Percentiles rank a stretch among this genome's conserved stretches.
phyloP scores from a whole-genome alignment of 805 yeast genomes.

The Lachancea lanzarotensis region DNA sequence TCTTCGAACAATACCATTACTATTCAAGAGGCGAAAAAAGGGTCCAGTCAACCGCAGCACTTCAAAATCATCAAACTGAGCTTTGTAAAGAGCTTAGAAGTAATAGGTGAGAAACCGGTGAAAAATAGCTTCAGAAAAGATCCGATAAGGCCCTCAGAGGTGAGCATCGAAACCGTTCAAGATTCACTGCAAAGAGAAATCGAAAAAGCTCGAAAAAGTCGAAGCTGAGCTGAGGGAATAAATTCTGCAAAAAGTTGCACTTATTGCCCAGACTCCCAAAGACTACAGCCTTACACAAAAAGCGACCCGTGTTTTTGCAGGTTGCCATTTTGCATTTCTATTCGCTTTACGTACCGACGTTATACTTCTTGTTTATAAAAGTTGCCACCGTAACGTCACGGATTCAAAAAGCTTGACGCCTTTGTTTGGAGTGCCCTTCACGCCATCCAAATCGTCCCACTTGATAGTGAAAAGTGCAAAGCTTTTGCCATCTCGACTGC shows the following conservation, averaged over 20 bases:
- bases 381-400: constrained; percentile 34
- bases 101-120: constrained; percentile 35
- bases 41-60: constrained; percentile 16
- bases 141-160: constrained; percentile 31
- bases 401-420: constrained; percentile 51
- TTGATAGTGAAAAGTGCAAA: constrained; percentile 10
- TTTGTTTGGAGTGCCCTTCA: constrained; percentile 49
- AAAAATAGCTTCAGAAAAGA: constrained; percentile 28
- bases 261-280: no score
- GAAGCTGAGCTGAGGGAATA: constrained; percentile 18
- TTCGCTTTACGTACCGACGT: not conserved
- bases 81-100: constrained; percentile 49
- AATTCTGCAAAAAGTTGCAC: no score
- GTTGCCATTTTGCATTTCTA: no score
- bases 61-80: constrained; percentile 51
- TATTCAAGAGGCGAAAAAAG: constrained; percentile 23
- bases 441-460: constrained; percentile 63
- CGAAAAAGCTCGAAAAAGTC: constrained; percentile 20
- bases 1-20: constrained; percentile 36
- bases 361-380: constrained; percentile 1
- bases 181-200: constrained; percentile 22
- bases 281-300: no score
- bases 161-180: constrained; percentile 27
- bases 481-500: constrained; percentile 12
- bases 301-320: not conserved